Evolutionary conservation across 164 flowering plant genomes (phyloP), one percentile per base, ranked within the genome.

Genomic region (Sedum album): DNA sequence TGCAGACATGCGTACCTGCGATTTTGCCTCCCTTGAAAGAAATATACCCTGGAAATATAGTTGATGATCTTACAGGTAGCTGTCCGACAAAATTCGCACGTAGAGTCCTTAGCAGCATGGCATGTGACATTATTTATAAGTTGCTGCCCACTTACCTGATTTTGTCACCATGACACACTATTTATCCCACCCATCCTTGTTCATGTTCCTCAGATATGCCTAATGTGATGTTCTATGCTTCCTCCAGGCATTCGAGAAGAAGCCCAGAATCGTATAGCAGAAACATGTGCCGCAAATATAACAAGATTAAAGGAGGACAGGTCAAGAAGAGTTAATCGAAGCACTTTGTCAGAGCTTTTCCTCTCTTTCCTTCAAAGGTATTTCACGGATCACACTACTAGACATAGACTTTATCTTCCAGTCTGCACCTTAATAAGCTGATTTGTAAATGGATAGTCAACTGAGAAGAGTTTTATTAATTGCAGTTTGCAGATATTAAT

Each of bases 1-100:
- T 57, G 70, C 87, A 91, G 99, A 94, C 96, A 7, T 88, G 96
- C 66, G 80, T 15, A 35, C 99, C 99, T 73, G 80, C 96, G 30
- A 87, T 94, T 75, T 80, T 94, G 30, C 99, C 99, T 69, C 99
- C 97, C 31, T 83, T 94, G 49, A 74, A 70, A 74, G 90, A 90
- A 71, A 78, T 94, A 66, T 94, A 88, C 69, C 82, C 84, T 0
- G 82, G 91, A 67, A 88, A 85, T 81, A 77, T 86, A 68, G 80
- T 67, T 36, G 83, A 83, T 76, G 88, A 86, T 77, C 92, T 91
- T 74, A 77, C 75, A 84, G 97, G 98, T 91, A 79, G 66, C 68
- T 49, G 49, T 66, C 18, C 53, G 25, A 25, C 38, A 51, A 23
- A 31, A 48, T 21, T 6, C 36, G n/a, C 18, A 26, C 18, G 31